These are phyloP conservation scores for Sclerotiophoma versabilis DNA, from an alignment of 2,329 filamentous ascomycete species.

Conservation along the genomic window DNA sequence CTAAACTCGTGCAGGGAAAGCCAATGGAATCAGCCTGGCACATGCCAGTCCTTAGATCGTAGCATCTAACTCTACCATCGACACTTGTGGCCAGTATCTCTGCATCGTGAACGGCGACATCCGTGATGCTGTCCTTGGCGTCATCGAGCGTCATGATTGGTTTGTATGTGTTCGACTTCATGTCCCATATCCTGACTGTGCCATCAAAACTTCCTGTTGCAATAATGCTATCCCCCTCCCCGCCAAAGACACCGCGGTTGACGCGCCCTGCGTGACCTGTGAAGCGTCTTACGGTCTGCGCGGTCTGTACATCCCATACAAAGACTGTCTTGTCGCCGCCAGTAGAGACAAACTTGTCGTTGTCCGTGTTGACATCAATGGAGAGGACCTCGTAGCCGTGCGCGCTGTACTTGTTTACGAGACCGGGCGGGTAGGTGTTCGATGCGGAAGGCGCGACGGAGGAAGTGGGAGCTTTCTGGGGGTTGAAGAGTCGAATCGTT, in stretches of 20 bases:
- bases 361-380: conserved; percentile 74
- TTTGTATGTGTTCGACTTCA: conserved; percentile 53
- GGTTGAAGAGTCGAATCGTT: conserved; percentile 85
- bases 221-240: conserved; percentile 75
- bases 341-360: conserved; percentile 83
- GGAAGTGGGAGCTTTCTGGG: conserved; percentile 57
- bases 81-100: conserved; percentile 78
- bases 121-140: conserved; percentile 71
- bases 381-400: conserved; percentile 94
- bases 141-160: conserved; percentile 77
- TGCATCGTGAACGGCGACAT: conserved; percentile 51
- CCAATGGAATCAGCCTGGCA: conserved; percentile 51
- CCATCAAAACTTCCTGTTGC: conserved; percentile 77
- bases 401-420: conserved; percentile 87
- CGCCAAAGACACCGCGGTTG: conserved; percentile 81
- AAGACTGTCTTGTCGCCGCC: conserved; percentile 93
- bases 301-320: conserved; percentile 90
- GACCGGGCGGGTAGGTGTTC: conserved; percentile 46
- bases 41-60: conserved; percentile 82
- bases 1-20: conserved; percentile 76
- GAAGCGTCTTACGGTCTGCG: conserved; percentile 78
- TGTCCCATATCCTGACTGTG: conserved; percentile 72
- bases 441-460: conserved; percentile 44
- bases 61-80: conserved; percentile 80
- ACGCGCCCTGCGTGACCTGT: conserved; percentile 74